A percentile compares a stretch with the other conserved stretches of the same genome.
phyloP scores from a whole-genome alignment of 176 grass and related monocot genomes.

The Eremochloa ophiuroides region DNA sequence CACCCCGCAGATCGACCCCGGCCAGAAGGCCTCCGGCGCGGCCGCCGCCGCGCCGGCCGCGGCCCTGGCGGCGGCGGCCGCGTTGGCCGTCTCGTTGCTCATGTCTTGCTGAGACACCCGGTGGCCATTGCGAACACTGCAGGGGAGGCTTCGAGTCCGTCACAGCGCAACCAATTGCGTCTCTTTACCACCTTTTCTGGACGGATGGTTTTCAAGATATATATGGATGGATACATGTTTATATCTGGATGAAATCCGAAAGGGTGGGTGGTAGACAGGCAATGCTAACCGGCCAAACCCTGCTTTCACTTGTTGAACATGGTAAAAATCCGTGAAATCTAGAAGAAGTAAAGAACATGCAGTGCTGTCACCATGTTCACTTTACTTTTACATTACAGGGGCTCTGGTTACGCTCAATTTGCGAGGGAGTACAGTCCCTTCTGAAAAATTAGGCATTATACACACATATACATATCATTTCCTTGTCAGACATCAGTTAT shows the following conservation, averaged over 20 bases:
- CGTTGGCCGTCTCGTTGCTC: not conserved
- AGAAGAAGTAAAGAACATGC: not conserved
- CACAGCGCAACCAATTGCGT: not conserved
- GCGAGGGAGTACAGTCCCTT: not conserved
- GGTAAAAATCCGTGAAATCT: not conserved
- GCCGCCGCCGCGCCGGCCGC: not conserved
- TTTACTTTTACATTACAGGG: not conserved
- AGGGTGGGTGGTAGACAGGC: not conserved
- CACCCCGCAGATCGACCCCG: slow-evolving; percentile 31
- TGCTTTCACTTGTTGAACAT: not conserved
- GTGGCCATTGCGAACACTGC: not conserved
- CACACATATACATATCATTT: not conserved
- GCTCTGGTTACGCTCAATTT: not conserved
- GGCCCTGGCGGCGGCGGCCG: not conserved
- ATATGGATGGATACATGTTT: not conserved
- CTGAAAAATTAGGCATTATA: not conserved
- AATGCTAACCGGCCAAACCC: not conserved
- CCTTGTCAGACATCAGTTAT: not conserved
- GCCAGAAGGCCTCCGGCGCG: not conserved
- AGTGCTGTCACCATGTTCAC: not conserved
- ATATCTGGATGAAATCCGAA: not conserved
- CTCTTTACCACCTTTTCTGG: not conserved
- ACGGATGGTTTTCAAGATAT: not conserved
- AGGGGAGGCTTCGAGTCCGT: not conserved
- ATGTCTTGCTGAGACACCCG: not conserved